Conservation (phyloP, 2,329 filamentous ascomycete genomes). For the Aspergillus brasiliensis region DNA sequence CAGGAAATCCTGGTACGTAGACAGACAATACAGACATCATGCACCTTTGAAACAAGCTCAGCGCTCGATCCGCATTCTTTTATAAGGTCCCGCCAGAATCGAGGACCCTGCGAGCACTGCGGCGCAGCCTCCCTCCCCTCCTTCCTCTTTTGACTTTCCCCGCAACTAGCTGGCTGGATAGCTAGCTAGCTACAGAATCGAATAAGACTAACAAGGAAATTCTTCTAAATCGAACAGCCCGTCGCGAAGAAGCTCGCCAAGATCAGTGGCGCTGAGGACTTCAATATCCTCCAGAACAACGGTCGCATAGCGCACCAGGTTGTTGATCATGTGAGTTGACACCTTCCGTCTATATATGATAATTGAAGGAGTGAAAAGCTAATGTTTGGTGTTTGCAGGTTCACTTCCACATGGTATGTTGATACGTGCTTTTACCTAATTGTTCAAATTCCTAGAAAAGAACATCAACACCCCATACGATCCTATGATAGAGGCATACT, state of each 20-base stretch:
- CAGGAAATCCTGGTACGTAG: slow-evolving; percentile 72
- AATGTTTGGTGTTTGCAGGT: slow-evolving; percentile 54
- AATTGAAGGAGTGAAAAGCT: not conserved
- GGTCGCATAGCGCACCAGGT: slow-evolving; percentile 86
- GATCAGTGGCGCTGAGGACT: slow-evolving; percentile 75
- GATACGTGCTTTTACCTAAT: not conserved
- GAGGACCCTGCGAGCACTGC: not conserved
- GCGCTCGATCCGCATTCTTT: no score
- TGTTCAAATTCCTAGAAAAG: no score
- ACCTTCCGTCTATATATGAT: not conserved
- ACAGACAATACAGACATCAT: no score
- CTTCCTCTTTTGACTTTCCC: no score
- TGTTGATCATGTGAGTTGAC: slow-evolving; percentile 76
- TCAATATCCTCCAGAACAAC: slow-evolving; percentile 97
- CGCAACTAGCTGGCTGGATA: not conserved
- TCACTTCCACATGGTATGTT: slow-evolving; percentile 85
- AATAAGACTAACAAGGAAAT: slow-evolving; percentile 7
- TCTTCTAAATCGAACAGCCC: slow-evolving; percentile 51
- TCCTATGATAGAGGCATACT: not conserved
- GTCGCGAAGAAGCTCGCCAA: slow-evolving; percentile 83
- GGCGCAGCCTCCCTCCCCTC: not conserved
- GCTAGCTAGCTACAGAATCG: no score
- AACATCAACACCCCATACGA: no score
- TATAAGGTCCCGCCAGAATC: not conserved
- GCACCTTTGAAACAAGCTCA: no score